Percentiles rank a stretch among this genome's conserved stretches.
Evolutionary conservation across 805 yeast species (phyloP).

Genomic region (Phaffomyces antillensis): DNA sequence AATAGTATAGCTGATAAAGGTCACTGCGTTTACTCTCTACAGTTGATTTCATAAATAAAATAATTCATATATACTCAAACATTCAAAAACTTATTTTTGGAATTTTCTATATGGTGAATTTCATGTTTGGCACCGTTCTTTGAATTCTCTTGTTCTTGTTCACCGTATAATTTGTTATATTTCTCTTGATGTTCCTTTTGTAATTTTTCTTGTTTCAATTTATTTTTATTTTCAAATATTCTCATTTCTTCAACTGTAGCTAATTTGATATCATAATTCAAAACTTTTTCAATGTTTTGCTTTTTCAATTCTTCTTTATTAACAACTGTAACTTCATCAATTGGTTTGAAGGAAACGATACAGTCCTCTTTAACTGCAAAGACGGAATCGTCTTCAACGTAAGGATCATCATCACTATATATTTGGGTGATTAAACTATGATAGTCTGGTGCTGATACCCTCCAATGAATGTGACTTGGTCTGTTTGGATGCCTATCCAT

Average conservation of each 20-base stretch:
- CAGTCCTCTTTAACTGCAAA: constrained; percentile 30
- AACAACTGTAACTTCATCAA: constrained; percentile 7
- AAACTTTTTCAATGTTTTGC: neutral
- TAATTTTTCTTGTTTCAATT: neutral
- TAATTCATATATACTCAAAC: neutral
- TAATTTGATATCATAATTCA: constrained; percentile 2
- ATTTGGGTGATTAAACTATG: constrained; percentile 28
- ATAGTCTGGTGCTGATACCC: constrained; percentile 21
- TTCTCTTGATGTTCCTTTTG: constrained; percentile 1
- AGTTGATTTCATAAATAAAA: neutral
- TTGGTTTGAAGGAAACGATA: constrained; percentile 22
- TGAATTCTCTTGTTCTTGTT: neutral
- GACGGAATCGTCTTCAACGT: constrained; percentile 28
- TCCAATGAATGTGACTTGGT: constrained; percentile 29
- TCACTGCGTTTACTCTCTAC: no score
- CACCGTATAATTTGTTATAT: neutral
- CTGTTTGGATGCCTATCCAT: constrained; percentile 32
- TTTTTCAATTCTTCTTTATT: constrained; percentile 1
- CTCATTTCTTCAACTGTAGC: neutral
- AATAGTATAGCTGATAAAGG: no score
- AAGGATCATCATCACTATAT: constrained; percentile 26
- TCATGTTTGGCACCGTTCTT: neutral
- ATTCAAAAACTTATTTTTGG: neutral
- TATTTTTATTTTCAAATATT: neutral
- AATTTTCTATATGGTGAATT: neutral